phyloP scores from a whole-genome alignment of 2,329 filamentous ascomycete species.

The Alternaria panax region DNA sequence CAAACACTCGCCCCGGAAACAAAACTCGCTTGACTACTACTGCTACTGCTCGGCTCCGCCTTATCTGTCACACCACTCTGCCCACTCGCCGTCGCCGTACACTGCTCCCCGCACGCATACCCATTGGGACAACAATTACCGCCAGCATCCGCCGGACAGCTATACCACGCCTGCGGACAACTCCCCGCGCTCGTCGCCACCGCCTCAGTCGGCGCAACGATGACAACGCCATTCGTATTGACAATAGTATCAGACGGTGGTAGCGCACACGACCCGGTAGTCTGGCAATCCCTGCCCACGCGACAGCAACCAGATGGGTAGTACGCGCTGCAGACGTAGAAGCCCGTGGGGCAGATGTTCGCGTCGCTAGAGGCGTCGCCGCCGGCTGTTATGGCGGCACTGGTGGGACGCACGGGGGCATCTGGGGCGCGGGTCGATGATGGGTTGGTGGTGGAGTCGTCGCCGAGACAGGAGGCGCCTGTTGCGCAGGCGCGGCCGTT shows the following conservation, averaged over 20 bases:
- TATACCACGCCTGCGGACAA: conserved; percentile 83
- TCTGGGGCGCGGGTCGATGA: conserved; percentile 47
- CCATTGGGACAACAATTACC: conserved; percentile 84
- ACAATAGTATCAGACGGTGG: conserved; percentile 65
- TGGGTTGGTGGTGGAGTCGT: conserved; percentile 36
- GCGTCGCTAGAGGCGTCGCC: conserved; percentile 63
- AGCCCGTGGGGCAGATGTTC: conserved; percentile 80
- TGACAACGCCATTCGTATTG: conserved; percentile 69
- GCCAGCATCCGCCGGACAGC: conserved; percentile 69
- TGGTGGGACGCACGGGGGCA: conserved; percentile 55
- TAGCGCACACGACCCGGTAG: conserved; percentile 74
- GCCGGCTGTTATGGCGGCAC: conserved; percentile 47
- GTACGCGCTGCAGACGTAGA: conserved; percentile 86
- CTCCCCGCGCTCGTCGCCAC: conserved; percentile 54
- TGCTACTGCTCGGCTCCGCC: conserved; percentile 44
- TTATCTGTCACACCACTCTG: conserved; percentile 44
- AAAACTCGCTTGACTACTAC: conserved; percentile 41
- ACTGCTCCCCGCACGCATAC: conserved; percentile 46
- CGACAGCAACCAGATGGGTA: conserved; percentile 87
- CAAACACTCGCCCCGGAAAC: conserved; percentile 36
- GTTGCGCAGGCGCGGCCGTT: conserved; percentile 55
- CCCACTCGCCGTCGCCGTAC: conserved; percentile 44
- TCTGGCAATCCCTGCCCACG: conserved; percentile 83
- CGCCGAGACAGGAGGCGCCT: conserved; percentile 48
- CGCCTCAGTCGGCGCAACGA: conserved; percentile 71